phyloP scores from a whole-genome alignment of 768 basidiomycete genomes.

The Leccinum fibrillosum region DNA sequence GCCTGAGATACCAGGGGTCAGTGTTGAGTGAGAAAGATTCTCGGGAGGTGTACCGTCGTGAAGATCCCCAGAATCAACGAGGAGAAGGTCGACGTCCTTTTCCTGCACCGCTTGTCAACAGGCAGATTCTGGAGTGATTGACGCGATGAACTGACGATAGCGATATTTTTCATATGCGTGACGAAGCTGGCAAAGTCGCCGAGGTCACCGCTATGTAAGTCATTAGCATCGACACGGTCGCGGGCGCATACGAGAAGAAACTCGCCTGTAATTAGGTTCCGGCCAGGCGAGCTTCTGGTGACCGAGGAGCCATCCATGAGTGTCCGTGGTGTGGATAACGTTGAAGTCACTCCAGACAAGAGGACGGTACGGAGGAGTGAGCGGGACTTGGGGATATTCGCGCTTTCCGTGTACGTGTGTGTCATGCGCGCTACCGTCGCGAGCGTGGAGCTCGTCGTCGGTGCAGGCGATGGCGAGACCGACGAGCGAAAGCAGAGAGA shows the following conservation, averaged over 20 bases:
- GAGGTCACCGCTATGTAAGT: constrained; percentile 46
- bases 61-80: constrained; percentile 77
- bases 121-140: background rate
- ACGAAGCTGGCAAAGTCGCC: constrained; percentile 90
- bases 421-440: constrained; percentile 32
- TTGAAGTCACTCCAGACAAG: constrained; percentile 88
- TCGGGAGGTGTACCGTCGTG: constrained; percentile 51
- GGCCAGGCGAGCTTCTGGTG: constrained; percentile 74
- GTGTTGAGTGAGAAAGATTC: background rate
- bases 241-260: background rate
- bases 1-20: constrained; percentile 36
- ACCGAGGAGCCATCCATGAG: constrained; percentile 78
- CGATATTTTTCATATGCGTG: constrained; percentile 73
- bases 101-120: constrained; percentile 32
- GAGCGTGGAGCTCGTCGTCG: constrained; percentile 18
- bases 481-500: constrained; percentile 16
- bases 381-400: constrained; percentile 38
- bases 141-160: constrained; percentile 40
- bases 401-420: constrained; percentile 33
- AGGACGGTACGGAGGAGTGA: constrained; percentile 59
- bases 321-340: constrained; percentile 84
- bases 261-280: constrained; percentile 71
- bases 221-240: background rate
- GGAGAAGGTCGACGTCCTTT: constrained; percentile 76
- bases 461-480: constrained; percentile 25